These are phyloP conservation scores for Tolypocladium paradoxum DNA, from an alignment of 2,329 filamentous ascomycete species.

Conservation along the genomic window DNA sequence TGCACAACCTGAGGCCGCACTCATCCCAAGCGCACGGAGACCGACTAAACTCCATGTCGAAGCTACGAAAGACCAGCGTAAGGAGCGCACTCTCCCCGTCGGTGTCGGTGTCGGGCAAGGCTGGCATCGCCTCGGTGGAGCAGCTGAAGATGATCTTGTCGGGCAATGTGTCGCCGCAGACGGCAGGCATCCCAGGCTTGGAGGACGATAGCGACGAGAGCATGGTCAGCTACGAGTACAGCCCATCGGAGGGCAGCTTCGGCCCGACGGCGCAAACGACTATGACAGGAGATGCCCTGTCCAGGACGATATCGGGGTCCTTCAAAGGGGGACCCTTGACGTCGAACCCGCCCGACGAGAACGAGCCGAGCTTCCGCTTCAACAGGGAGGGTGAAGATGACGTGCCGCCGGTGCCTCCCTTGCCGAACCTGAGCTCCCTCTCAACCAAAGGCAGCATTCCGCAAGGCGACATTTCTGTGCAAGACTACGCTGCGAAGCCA, in stretches of 20 bases:
- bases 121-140: conserved; percentile 48
- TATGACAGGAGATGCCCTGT: conserved; percentile 17
- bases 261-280: conserved; percentile 27
- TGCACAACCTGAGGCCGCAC: conserved; percentile 38
- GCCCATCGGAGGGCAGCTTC: conserved; percentile 56
- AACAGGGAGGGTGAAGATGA: conserved; percentile 21
- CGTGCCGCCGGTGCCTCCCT: conserved; percentile 46
- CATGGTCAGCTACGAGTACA: conserved; percentile 59
- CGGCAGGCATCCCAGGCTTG: conserved; percentile 23
- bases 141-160: conserved; percentile 52
- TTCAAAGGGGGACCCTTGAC: conserved; percentile 28
- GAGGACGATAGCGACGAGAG: conserved; percentile 52
- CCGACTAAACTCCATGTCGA: conserved; percentile 24
- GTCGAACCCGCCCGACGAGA: conserved; percentile 29
- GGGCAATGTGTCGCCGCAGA: conserved; percentile 33
- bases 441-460: conserved; percentile 18
- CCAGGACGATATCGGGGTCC: conserved; percentile 23
- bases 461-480: conserved; percentile 18
- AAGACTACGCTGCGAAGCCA: conserved; percentile 23
- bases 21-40: conserved; percentile 29
- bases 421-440: conserved; percentile 29
- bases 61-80: conserved; percentile 42
- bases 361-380: conserved; percentile 15
- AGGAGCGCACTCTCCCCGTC: conserved; percentile 39
- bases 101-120: conserved; percentile 31